These are phyloP conservation scores for Stachybotrys echinatus DNA, from an alignment of 2,329 filamentous ascomycete genomes.

Conservation along the genomic window DNA sequence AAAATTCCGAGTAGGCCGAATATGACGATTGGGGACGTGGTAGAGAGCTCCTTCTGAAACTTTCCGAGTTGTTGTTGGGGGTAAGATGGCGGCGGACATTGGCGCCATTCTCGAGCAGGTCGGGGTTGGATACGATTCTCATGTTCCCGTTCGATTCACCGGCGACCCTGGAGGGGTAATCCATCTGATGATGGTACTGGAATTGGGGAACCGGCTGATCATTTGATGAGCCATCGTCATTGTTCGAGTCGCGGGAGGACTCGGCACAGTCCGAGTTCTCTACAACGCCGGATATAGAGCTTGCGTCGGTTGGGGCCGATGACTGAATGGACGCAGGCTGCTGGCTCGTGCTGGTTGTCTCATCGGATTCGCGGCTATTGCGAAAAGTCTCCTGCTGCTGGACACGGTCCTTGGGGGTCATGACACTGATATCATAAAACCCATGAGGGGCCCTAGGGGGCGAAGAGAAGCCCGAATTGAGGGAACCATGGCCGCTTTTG, in stretches of 20 bases:
- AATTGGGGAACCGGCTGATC: conserved; percentile 48
- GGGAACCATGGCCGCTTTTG: conserved; percentile 8
- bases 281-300: conserved; percentile 47
- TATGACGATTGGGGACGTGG: conserved; percentile 72
- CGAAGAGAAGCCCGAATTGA: conserved; percentile 11
- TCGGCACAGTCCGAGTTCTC: conserved; percentile 40
- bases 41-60: conserved; percentile 51
- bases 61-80: conserved; percentile 40
- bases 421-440: conserved; percentile 23
- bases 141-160: conserved; percentile 37
- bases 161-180: conserved; percentile 33
- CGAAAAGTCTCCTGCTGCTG: conserved; percentile 33
- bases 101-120: conserved; percentile 43
- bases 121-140: conserved; percentile 44
- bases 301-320: conserved; percentile 50
- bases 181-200: conserved; percentile 58
- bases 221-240: conserved; percentile 36
- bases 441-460: conserved; percentile 14
- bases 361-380: conserved; percentile 49
- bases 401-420: conserved; percentile 23
- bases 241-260: conserved; percentile 45
- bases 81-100: conserved; percentile 58
- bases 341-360: conserved; percentile 42
- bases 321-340: conserved; percentile 44
- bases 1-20: conserved; percentile 67